Base-by-base conservation (phyloP, 106 monocot genomes). In the Apostasia shenzhenica region DNA sequence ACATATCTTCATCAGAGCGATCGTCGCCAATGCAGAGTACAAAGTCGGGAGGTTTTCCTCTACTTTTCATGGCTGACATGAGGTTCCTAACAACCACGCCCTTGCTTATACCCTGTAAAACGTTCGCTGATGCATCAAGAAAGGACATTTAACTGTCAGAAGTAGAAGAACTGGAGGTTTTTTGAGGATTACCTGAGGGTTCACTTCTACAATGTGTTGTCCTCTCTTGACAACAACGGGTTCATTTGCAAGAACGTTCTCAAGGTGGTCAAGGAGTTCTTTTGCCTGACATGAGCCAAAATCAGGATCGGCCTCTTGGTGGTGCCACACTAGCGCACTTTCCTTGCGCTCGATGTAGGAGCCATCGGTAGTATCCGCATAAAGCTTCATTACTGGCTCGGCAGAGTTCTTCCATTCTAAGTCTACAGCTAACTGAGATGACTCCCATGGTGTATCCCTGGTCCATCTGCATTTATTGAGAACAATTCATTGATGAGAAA, bases 1-100 rank as follows among this genome's bases (percentile, higher is more conserved):
- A 93, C 93, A 93, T 93, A 72, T 89, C 93, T 55, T 93, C 93
- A 40, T 93, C 93, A 0, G 93, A 93, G 0, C 93, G 81, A 61
- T 93, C 93, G 41, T 93, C 93, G 0, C 93, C 93, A 3, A 93
- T 75, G 77, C 93, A 93, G 52, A 93, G 50, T 6, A 93, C 70
- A 55, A 93, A 93, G 56, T 93, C 86, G 0, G 81, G 83, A 0
- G 79, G 44, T 42, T 80, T 86, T 37, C 81, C 77, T 49, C 54
- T 66, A 8, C 6, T 75, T 38, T 44, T n/a, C 88, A 93, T 81
- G 63, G 77, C 72, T 3, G 81, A 68, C 10, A 85, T 71, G 63
- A 85, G 68, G 52, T 59, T 78, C 60, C 76, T 76, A 26, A 79
- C 85, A 1, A 73, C 85, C 39, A 73, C 54, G 2, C 85, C 85